Percentiles rank a stretch among this genome's conserved stretches.
Evolutionary conservation across 192 early-diverging fungal species (phyloP).

Genomic region (Coemansia sp.): DNA sequence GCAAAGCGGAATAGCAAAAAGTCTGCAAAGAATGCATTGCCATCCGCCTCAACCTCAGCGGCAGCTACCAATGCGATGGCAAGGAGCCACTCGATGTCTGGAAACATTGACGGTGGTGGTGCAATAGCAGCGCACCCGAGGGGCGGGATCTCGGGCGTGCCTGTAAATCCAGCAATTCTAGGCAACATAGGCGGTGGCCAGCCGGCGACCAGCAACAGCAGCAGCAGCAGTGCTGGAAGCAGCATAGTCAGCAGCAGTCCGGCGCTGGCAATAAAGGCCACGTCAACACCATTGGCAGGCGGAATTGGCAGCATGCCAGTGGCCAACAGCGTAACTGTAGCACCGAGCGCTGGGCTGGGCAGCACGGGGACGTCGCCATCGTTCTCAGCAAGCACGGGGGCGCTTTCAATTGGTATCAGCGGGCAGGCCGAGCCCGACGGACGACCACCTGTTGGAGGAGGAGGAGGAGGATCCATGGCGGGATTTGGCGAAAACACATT

Average conservation of each 20-base stretch:
- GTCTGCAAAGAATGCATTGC: conserved; percentile 5
- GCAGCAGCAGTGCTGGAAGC: conserved; percentile 16
- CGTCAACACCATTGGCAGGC: neutral
- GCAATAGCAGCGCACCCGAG: neutral
- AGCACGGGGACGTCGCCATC: neutral
- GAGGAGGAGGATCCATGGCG: neutral
- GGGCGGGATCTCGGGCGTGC: neutral
- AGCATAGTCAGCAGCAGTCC: conserved; percentile 21
- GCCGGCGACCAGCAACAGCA: conserved; percentile 7
- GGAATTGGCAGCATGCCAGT: neutral
- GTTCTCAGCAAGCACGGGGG: neutral
- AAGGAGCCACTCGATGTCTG: neutral
- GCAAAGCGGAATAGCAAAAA: conserved; percentile 31
- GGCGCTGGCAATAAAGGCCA: conserved; percentile 24
- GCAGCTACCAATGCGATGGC: neutral
- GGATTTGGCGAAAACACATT: conserved; percentile 23
- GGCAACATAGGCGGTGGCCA: neutral
- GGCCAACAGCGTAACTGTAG: neutral
- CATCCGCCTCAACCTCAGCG: neutral
- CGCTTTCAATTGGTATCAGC: conserved; percentile 1
- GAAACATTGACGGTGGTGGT: neutral
- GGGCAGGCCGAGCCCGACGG: conserved; percentile 7
- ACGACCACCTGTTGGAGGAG: conserved; percentile 2
- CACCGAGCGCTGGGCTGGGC: neutral
- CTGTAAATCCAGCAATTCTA: neutral